Base-by-base conservation (phyloP, 345 rosid genomes). In the Eucalyptus cloeziana region DNA sequence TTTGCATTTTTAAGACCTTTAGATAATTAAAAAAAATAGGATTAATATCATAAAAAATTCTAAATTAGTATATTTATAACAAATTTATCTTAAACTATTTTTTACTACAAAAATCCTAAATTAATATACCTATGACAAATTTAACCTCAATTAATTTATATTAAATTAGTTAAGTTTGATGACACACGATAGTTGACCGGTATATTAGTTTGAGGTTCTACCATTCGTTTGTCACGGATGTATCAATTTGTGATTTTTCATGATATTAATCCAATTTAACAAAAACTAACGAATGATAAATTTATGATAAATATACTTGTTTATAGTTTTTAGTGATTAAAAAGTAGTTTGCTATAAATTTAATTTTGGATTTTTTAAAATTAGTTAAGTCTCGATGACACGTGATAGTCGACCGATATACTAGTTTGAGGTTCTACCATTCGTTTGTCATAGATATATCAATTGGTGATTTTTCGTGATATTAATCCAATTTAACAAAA, bases 181-280 rank as follows among this genome's bases (percentile, higher is more conserved):
- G 3, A 24, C 1, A 2, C 0, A 1, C 24, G 2, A 56, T 21
- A 24, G 13, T 56, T 0, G 5, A 2, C 0, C 0, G 3, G 0
- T 21, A 56, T 22, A 9, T 0, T 0, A 2, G 0, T 52, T 24
- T 56, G 0, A 24, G 6, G 2, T 24, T 56, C 6, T 56, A 56
- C 1, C 2, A 24, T 22, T 22, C 0, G 1, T 56, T 56, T 25
- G 13, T 24, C 1, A 24, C 1, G 1, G 0, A 5, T 56, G 3
- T 24, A 56, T 56, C 1, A 10, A 22, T 10, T 56, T 24, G 3
- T 24, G 0, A 1, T 10, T 56, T 56, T 56, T 56, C 3, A 7
- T 56, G 2, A 25, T 56, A 56, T 56, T 24, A 56, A 56, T 4
- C 6, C 0, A 56, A 56, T 24, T 56, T 56, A 56, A 56, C 1